Conservation (phyloP, 129 eudicot genomes). For the Flaveria ramosissima region DNA sequence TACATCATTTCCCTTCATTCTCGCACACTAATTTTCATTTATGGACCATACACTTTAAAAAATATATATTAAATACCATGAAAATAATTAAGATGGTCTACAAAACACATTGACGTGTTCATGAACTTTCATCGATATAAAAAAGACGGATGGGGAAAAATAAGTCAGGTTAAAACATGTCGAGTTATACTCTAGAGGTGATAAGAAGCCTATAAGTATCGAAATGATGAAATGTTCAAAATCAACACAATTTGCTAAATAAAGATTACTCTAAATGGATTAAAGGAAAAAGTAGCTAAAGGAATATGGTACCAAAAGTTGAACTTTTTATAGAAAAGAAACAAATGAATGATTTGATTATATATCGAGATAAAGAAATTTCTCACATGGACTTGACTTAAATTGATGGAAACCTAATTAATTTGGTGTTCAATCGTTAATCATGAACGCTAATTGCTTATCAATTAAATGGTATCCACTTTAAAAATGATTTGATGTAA, state of each 20-base stretch:
- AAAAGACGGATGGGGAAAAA: background rate
- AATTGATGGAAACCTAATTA: conserved; percentile 24
- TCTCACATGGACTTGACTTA: conserved; percentile 39
- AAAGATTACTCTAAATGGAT: conserved; percentile 18
- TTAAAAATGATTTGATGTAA: conserved; percentile 2
- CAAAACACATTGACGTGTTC: background rate
- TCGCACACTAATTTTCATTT: conserved; percentile 12
- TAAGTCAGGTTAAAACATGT: background rate
- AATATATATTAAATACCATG: background rate
- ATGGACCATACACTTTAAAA: conserved; percentile 13
- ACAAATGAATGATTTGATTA: conserved; percentile 40
- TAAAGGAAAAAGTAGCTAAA: conserved; percentile 29
- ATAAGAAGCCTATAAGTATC: conserved; percentile 14
- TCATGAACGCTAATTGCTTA: background rate
- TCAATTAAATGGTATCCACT: background rate
- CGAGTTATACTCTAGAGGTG: background rate
- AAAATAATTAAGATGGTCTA: background rate
- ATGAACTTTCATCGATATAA: background rate
- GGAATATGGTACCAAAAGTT: conserved; percentile 23
- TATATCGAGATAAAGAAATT: conserved; percentile 36
- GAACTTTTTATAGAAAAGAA: conserved; percentile 23
- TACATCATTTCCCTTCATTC: background rate
- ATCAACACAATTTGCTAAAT: conserved; percentile 13
- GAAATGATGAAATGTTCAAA: conserved; percentile 16
- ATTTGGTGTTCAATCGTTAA: conserved; percentile 26